Evolutionary conservation across 2,329 filamentous ascomycete species (phyloP), one percentile per base, ranked within the genome.

Genomic region (Aspergillus sp.): DNA sequence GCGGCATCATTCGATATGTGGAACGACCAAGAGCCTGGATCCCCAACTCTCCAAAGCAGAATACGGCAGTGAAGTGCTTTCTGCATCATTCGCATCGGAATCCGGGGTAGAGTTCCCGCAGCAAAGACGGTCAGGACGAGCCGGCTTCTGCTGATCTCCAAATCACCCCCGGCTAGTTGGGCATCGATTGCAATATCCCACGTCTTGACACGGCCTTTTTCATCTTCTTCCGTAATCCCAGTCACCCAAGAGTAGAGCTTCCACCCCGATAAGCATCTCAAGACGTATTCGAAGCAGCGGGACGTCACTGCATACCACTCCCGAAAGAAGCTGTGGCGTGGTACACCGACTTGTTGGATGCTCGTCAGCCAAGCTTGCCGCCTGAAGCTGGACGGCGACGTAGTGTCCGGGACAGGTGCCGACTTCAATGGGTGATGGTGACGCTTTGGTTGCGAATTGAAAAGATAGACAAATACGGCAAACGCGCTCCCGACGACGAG

Each of bases 181-280:
- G 89, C 86, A 58, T 96, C 89, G 34, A 95, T 73, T 10, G 88
- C 88, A 49, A 94, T 94, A 20, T 81, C 75, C 89, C 89, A 96
- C 0, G 86, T 85, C 62, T 93, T 91, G 49, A 93, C 74, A 16
- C 89, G 76, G 5, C 85, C 88, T 32, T 74, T 75, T 57, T 95
- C 89, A 55, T 93, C 80, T 36, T 94, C 86, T 44, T 82, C 78
- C 2, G 81, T 89, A 29, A 82, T 74, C 0, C 86, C 85, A 2
- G 83, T 89, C 24, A 93, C 63, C 52, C 78, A 71, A 35, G 86
- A 80, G 55, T 91, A 95, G 7, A 80, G 69, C 16, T 80, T 73
- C 44, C 78, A 72, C 24, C 89, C 88, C 40, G 94, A 75, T 0
- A 83, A 57, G 44, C 86, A 86, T 28, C 85, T 77, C 33, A 86